These are phyloP conservation scores for Anthostomella pinea DNA, from an alignment of 2,329 filamentous ascomycete genomes.

Conservation along the genomic window DNA sequence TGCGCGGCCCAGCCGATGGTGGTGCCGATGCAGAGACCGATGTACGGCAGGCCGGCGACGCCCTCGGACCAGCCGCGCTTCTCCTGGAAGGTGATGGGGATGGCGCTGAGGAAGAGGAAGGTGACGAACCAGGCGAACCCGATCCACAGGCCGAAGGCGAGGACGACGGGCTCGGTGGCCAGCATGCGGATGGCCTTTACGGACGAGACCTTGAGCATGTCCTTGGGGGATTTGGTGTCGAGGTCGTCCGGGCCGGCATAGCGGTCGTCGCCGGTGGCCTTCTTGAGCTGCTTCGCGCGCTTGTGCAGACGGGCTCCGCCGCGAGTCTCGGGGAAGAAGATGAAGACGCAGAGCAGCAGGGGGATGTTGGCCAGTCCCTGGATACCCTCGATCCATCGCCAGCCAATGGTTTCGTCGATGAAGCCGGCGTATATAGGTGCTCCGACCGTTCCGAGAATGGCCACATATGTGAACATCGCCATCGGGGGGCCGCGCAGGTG, in stretches of 20 bases:
- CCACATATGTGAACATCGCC: constrained; percentile 47
- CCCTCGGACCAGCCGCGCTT: constrained; percentile 52
- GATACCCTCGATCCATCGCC: constrained; percentile 53
- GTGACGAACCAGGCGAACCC: constrained; percentile 51
- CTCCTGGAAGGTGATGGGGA: constrained; percentile 48
- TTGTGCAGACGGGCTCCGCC: constrained; percentile 37
- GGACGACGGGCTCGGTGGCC: constrained; percentile 20
- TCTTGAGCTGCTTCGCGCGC: constrained; percentile 46
- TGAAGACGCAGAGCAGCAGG: constrained; percentile 33
- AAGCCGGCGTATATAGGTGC: constrained; percentile 54
- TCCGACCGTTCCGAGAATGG: constrained; percentile 49
- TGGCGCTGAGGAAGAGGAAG: constrained; percentile 52
- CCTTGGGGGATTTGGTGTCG: constrained; percentile 46
- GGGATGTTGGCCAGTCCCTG: constrained; percentile 51
- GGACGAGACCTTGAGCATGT: constrained; percentile 45
- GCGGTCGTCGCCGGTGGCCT: constrained; percentile 45
- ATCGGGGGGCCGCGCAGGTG: constrained; percentile 44
- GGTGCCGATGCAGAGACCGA: constrained; percentile 46
- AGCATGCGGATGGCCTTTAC: constrained; percentile 41
- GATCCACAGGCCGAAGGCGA: constrained; percentile 44
- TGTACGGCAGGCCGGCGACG: constrained; percentile 48
- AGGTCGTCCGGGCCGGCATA: constrained; percentile 51
- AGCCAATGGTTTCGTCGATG: constrained; percentile 50
- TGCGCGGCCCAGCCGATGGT: constrained; percentile 47
- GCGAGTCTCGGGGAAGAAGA: constrained; percentile 28